Evolutionary conservation across 768 basidiomycete species (phyloP).

Genomic region (Macrolepiota dolichaula): DNA sequence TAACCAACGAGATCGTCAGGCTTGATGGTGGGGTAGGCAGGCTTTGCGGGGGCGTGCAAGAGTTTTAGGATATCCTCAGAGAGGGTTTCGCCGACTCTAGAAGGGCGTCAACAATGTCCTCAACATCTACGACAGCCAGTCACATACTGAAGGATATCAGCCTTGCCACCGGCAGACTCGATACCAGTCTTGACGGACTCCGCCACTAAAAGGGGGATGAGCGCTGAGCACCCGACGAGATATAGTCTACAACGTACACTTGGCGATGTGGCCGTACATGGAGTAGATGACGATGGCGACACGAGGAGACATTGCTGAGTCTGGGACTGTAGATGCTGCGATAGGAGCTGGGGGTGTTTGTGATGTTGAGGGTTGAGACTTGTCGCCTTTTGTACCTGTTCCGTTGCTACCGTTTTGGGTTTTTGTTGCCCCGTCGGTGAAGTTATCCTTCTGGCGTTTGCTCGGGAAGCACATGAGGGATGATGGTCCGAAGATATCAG

Average conservation of each 20-base stretch:
- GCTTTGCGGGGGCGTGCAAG: conserved; percentile 62
- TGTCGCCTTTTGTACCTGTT: conserved; percentile 27
- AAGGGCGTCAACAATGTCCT: neutral
- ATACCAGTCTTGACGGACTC: conserved; percentile 48
- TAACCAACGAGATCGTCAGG: conserved; percentile 48
- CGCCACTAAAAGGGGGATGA: conserved; percentile 47
- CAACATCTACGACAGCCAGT: neutral
- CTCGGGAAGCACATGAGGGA: conserved; percentile 30
- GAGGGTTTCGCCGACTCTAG: conserved; percentile 78
- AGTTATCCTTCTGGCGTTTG: conserved; percentile 29
- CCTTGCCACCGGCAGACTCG: conserved; percentile 44
- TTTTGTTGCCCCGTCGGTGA: conserved; percentile 20
- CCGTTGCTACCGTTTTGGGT: conserved; percentile 15
- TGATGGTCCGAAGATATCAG: neutral
- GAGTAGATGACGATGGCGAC: conserved; percentile 74
- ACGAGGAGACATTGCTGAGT: conserved; percentile 34
- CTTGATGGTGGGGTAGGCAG: conserved; percentile 53
- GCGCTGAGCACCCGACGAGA: neutral
- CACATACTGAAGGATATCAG: conserved; percentile 53
- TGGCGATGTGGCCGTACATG: conserved; percentile 71
- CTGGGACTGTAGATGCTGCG: conserved; percentile 8
- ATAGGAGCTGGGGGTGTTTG: conserved; percentile 2
- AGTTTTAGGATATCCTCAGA: conserved; percentile 50
- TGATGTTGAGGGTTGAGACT: conserved; percentile 3
- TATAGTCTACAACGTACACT: conserved; percentile 36